These are phyloP conservation scores for Fusarium irregulare DNA, from an alignment of 2,329 filamentous ascomycete species.

Conservation along the genomic window DNA sequence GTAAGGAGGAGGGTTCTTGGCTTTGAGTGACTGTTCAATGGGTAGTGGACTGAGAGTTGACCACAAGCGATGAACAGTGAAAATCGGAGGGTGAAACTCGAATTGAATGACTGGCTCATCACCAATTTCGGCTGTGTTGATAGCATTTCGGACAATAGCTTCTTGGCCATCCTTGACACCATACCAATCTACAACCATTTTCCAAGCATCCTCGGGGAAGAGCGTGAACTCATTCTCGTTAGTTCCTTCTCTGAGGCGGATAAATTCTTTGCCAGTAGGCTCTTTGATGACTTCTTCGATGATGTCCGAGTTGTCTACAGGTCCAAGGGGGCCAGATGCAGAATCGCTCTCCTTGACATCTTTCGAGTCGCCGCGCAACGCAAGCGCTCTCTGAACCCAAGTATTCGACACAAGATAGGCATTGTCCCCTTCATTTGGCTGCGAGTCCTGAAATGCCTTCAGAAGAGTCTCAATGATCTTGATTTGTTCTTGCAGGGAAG, in stretches of 20 bases:
- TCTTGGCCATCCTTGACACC: constrained; percentile 76
- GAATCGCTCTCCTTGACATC: constrained; percentile 68
- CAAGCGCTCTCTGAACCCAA: constrained; percentile 81
- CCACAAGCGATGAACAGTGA: constrained; percentile 85
- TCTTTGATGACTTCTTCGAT: constrained; percentile 70
- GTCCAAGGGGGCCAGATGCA: constrained; percentile 73
- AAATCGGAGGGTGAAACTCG: constrained; percentile 86
- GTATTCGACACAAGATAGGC: constrained; percentile 81
- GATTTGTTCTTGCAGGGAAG: constrained; percentile 71
- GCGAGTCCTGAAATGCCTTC: constrained; percentile 61
- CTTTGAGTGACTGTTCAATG: constrained; percentile 69
- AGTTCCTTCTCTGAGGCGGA: constrained; percentile 77
- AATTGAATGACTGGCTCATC: constrained; percentile 75
- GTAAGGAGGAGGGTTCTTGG: constrained; percentile 69
- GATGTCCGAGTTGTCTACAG: constrained; percentile 88
- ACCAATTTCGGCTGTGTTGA: constrained; percentile 76
- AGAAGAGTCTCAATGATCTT: constrained; percentile 74
- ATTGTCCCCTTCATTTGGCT: constrained; percentile 75
- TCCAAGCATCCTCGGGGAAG: constrained; percentile 84
- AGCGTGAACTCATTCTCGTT: constrained; percentile 79
- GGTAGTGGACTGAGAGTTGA: constrained; percentile 67
- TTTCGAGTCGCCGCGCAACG: constrained; percentile 70
- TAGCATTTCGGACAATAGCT: constrained; percentile 79
- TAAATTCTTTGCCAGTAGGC: constrained; percentile 66
- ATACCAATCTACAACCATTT: constrained; percentile 84